Conservation (phyloP, 2,329 filamentous ascomycete genomes). For the Chalara sp. region DNA sequence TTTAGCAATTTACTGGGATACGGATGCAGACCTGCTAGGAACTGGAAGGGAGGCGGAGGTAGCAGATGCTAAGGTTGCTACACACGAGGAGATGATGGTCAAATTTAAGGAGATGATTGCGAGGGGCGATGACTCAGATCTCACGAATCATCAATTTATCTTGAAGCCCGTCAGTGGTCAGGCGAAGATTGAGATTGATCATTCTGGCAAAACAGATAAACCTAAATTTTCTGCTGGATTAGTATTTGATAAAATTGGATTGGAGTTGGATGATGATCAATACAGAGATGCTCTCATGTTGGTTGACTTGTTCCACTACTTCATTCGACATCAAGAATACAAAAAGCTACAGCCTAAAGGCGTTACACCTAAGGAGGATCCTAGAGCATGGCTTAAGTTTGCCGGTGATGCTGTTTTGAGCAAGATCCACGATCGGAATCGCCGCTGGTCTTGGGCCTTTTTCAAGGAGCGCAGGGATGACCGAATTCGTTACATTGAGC, state of each 20-base stretch:
- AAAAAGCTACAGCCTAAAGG: constrained; percentile 84
- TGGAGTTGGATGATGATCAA: constrained; percentile 95
- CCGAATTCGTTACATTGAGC: constrained; percentile 77
- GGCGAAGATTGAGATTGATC: constrained; percentile 91
- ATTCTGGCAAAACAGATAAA: constrained; percentile 70
- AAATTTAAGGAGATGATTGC: constrained; percentile 76
- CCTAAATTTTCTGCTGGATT: constrained; percentile 88
- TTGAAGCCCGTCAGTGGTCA: constrained; percentile 92
- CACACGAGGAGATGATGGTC: constrained; percentile 70
- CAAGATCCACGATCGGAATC: constrained; percentile 93
- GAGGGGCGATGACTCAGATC: constrained; percentile 51
- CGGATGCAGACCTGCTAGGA: constrained; percentile 77
- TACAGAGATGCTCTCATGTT: constrained; percentile 98
- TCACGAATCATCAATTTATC: constrained; percentile 75
- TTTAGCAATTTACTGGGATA: constrained; percentile 96
- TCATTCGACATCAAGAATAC: constrained; percentile 95
- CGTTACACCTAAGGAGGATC: constrained; percentile 77
- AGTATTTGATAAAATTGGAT: constrained; percentile 93
- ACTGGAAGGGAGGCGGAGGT: constrained; percentile 68
- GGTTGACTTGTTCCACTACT: constrained; percentile 97
- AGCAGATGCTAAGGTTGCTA: constrained; percentile 50
- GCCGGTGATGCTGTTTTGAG: constrained; percentile 81
- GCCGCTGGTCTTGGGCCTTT: constrained; percentile 92
- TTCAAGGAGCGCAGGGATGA: constrained; percentile 91
- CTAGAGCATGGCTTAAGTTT: constrained; percentile 86